These are phyloP conservation scores for Coemansia sp. DNA, from an alignment of 192 early-diverging fungal species.

Conservation along the genomic window DNA sequence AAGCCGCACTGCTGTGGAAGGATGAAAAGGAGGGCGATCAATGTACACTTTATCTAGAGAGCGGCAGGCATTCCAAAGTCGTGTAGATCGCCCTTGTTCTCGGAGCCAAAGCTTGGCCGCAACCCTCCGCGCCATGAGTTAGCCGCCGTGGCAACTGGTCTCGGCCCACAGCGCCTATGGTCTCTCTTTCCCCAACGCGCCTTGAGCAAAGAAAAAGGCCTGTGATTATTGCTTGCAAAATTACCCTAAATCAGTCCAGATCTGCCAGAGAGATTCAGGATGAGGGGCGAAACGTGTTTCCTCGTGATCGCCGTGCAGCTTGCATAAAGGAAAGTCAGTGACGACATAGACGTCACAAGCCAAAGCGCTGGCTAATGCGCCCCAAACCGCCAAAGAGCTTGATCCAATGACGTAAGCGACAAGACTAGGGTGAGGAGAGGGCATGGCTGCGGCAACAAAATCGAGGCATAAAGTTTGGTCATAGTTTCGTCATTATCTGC, in stretches of 20 bases:
- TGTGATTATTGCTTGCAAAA: background rate
- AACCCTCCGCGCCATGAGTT: background rate
- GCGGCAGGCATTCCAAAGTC: no score
- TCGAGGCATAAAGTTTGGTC: background rate
- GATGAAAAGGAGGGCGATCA: background rate
- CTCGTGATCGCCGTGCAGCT: no score
- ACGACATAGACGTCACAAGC: background rate
- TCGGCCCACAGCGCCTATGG: no score
- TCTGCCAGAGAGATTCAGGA: background rate
- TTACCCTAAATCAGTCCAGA: background rate
- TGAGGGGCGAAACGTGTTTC: background rate
- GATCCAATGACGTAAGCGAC: background rate
- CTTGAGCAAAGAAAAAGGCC: background rate
- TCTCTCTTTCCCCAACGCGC: background rate
- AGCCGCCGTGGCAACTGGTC: background rate
- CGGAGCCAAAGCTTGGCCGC: constrained; percentile 1
- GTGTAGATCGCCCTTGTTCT: background rate
- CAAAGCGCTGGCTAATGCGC: background rate
- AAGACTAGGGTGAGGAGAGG: background rate
- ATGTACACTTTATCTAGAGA: background rate
- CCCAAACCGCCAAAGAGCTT: background rate
- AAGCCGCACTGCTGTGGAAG: background rate
- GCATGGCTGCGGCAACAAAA: background rate
- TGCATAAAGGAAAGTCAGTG: background rate
- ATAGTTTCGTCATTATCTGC: background rate